Evolutionary conservation across 2,329 filamentous ascomycete species (phyloP), one percentile per base, ranked within the genome.

Genomic region (Botrytis galanthina): DNA sequence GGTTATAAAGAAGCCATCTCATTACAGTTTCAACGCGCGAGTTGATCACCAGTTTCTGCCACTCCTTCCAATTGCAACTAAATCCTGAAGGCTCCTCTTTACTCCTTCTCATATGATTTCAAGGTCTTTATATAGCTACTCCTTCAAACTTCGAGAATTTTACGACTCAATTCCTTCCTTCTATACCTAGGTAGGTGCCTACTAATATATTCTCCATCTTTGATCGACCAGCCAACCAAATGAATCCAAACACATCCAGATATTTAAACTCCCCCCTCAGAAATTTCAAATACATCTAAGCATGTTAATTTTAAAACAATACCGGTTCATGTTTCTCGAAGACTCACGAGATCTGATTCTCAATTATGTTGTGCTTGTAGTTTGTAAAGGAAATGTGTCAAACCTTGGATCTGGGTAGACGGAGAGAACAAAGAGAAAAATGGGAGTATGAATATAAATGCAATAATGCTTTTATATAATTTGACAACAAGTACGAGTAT

Each of bases 1-100:
- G 26, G 26, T 1, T 3, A n/a, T 54, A 16, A 3, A n/a, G 3
- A 54, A n/a, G 0, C 4, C 1, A 54, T 16, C 26, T 12, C 5
- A n/a, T 0, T n/a, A 51, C 3, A n/a, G 4, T 16, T 14, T 4
- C 12, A 54, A n/a, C 26, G 5, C 48, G 16, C 4, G 48, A n/a
- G 6, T 6, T 0, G 7, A 16, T 54, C 48, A 3, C 48, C 4
- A 12, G 12, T 14, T 0, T n/a, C 4, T 35, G 35, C 3, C 35
- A 4, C 35, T 35, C 35, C 35, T 35, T 35, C 35, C 35, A 35
- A 35, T 4, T 35, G 35, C 35, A 35, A 35, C 35, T 35, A 35
- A 35, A 35, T 35, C 4, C 35, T 35, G 35, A 35, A 35, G 35
- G 35, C 35, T 22, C 7, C 44, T 48, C 22, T 46, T 12, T 48